phyloP scores from a whole-genome alignment of 164 flowering plant genomes.

The Stephania yunnanensis region DNA sequence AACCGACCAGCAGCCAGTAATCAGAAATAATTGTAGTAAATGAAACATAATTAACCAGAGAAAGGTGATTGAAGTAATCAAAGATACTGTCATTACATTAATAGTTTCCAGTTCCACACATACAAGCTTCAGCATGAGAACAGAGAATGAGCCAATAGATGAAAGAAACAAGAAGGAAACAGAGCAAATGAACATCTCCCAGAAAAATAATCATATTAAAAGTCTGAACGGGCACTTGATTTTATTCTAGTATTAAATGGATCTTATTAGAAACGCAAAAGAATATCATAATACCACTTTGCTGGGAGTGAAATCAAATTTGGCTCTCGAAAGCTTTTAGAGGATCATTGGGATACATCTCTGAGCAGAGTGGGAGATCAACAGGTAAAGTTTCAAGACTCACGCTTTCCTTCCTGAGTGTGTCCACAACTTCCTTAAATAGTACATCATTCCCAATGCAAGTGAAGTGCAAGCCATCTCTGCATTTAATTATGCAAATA shows the following conservation, averaged over 20 bases:
- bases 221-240: not conserved
- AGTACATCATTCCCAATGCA: constrained; percentile 49
- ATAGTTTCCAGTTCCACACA: not conserved
- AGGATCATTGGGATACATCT: constrained; percentile 59
- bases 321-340: constrained; percentile 47
- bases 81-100: not conserved
- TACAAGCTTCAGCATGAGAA: not conserved
- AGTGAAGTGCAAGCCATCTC: constrained; percentile 77
- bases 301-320: not conserved
- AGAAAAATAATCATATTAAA: not conserved
- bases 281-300: not conserved
- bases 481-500: constrained; percentile 22
- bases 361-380: constrained; percentile 57
- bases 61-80: not conserved
- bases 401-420: constrained; percentile 39
- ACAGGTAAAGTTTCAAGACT: constrained; percentile 38
- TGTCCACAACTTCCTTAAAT: constrained; percentile 52
- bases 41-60: not conserved
- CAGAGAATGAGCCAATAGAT: not conserved
- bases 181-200: not conserved
- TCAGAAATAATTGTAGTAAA: not conserved
- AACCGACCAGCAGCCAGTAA: not conserved
- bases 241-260: not conserved
- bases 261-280: not conserved
- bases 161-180: not conserved